A percentile compares a stretch with the other conserved stretches of the same genome.
These are phyloP conservation scores for Aspergillus phoenicis DNA, from an alignment of 2,329 filamentous ascomycete species.

Conservation along the genomic window DNA sequence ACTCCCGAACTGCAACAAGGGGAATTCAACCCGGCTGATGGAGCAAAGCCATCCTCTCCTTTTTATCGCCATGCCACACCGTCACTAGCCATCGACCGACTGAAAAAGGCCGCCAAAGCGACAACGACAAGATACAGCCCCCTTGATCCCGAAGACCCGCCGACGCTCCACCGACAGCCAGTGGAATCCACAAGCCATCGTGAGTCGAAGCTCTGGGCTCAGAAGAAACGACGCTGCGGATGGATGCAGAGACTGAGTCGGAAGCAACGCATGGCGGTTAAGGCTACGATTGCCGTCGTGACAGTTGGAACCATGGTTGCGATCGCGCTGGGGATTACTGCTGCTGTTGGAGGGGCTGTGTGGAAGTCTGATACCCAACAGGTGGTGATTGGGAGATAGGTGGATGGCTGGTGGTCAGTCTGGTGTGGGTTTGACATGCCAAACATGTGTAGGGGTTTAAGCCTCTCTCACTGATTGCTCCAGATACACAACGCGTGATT, in stretches of 20 bases:
- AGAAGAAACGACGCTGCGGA: conserved; percentile 36
- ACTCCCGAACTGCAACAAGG: not conserved
- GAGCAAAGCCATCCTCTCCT: conserved; percentile 46
- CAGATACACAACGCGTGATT: not conserved
- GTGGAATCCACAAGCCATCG: conserved; percentile 21
- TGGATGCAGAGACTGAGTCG: conserved; percentile 40
- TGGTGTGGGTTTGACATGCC: not conserved
- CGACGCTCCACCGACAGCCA: conserved; percentile 14
- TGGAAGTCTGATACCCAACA: conserved; percentile 42
- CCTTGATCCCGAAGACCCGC: not conserved
- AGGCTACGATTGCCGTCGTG: conserved; percentile 44
- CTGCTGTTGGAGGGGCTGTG: conserved; percentile 47
- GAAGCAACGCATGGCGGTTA: conserved; percentile 42
- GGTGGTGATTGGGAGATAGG: conserved; percentile 25
- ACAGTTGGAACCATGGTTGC: conserved; percentile 48
- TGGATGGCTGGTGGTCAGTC: conserved; percentile 14
- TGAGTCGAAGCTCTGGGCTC: conserved; percentile 38
- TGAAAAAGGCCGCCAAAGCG: conserved; percentile 18
- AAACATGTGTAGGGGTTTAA: no score
- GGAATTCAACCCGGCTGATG: conserved; percentile 44
- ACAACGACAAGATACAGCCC: not conserved
- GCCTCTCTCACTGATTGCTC: no score
- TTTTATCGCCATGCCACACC: conserved; percentile 47
- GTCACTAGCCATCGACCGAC: conserved; percentile 29
- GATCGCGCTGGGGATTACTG: conserved; percentile 49